Evolutionary conservation across 2,329 filamentous ascomycete species (phyloP), one percentile per base, ranked within the genome.

Genomic region (Chaetomium strumarium): DNA sequence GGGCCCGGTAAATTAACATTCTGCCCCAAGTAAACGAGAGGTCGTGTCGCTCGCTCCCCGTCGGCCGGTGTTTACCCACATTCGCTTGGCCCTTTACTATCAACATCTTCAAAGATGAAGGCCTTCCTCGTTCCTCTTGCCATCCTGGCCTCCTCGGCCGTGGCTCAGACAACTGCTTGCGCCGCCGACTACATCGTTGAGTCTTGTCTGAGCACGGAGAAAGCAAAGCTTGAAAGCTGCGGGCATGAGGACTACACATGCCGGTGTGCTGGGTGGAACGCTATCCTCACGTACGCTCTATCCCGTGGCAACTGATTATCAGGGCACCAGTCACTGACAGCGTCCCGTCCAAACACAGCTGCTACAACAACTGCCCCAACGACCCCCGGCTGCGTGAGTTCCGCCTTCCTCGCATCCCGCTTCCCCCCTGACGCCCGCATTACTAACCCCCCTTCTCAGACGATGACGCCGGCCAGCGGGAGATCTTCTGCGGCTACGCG

Each of bases 291-390:
- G 74, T 78, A 63, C 56, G 73, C 12, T 33, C 12, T 16, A 33
- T 11, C 16, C 30, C 17, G 12, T 19, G 19, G 20, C 20, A 9
- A 31, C 36, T 11, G 3, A 42, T 11, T 39, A 31, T 38, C 30
- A 12, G 5, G 16, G 36, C 36, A 16, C n/a, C 17, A 17, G 10
- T 34, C 6, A 34, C 37, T 39, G 37, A 52, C 47, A 29, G 24
- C 5, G 24, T 13, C 30, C 20, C 14, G 5, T 13, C 41, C 49
- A 17, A 5, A 8, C 31, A 42, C 51, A 76, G 74, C 56, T 79
- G 76, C 74, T 79, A 72, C 69, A 76, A 77, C 71, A 79, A 79
- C 73, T 79, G 77, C 70, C 77, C 77, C 63, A 68, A 74, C 60
- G 76, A 79, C 65, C 1, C 62, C 46, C 68, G 72, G 42, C 38